Percentiles rank a stretch among this genome's conserved stretches.
Evolutionary conservation across 345 rosid genomes (phyloP).

Genomic region (Fremontodendron californicum): DNA sequence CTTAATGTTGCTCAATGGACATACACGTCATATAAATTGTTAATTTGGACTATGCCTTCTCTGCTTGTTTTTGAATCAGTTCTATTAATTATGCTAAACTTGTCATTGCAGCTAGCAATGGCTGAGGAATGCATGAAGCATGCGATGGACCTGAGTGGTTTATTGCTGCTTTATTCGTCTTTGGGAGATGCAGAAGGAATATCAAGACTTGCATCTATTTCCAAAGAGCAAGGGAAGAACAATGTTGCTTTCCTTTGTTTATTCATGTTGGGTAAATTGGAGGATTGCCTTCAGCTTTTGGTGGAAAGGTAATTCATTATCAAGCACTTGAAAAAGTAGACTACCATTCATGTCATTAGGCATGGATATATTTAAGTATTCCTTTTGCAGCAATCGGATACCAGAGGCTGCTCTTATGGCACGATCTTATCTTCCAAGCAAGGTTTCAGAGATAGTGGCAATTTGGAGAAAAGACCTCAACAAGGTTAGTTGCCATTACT

Average conservation of each 20-base stretch:
- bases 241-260: slow-evolving; percentile 93
- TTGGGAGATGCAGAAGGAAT: slow-evolving; percentile 95
- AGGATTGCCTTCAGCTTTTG: slow-evolving; percentile 87
- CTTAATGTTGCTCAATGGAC: background rate
- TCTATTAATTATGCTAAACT: background rate
- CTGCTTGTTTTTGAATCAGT: background rate
- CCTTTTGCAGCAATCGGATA: slow-evolving; percentile 77
- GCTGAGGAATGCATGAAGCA: slow-evolving; percentile 95
- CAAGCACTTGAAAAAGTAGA: slow-evolving; percentile 8
- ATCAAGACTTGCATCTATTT: slow-evolving; percentile 67
- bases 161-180: slow-evolving; percentile 90
- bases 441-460: slow-evolving; percentile 90
- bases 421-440: slow-evolving; percentile 95
- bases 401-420: slow-evolving; percentile 99
- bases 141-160: slow-evolving; percentile 94
- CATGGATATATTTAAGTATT: slow-evolving; percentile 19
- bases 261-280: slow-evolving; percentile 89
- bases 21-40: background rate
- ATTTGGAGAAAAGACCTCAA: slow-evolving; percentile 95
- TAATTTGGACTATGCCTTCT: background rate
- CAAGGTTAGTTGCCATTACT: slow-evolving; percentile 47
- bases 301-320: slow-evolving; percentile 66
- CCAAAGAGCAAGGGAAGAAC: slow-evolving; percentile 94
- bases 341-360: slow-evolving; percentile 3
- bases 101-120: slow-evolving; percentile 73